Evolutionary conservation across 768 basidiomycete species (phyloP).

Genomic region (Lactarius sanguifluus): DNA sequence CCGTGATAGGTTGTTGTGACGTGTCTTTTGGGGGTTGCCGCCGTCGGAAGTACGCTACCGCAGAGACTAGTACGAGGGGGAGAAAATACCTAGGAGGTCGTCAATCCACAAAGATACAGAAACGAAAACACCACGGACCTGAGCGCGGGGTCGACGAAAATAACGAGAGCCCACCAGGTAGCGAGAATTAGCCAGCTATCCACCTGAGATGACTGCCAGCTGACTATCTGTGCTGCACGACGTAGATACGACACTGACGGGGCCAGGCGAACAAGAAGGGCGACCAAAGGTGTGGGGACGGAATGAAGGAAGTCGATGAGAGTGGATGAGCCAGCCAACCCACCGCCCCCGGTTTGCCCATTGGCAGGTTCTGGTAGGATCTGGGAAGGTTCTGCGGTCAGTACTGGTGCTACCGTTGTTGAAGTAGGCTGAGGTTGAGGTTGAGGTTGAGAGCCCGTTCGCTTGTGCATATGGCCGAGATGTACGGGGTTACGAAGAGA

Average conservation of each 20-base stretch:
- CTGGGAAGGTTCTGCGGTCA: not conserved
- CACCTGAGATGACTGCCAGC: conserved; percentile 59
- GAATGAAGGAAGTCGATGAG: conserved; percentile 51
- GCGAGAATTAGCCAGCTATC: conserved; percentile 67
- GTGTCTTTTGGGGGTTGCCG: conserved; percentile 22
- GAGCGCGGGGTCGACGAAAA: conserved; percentile 47
- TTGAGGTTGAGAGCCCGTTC: conserved; percentile 17
- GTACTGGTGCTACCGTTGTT: conserved; percentile 1
- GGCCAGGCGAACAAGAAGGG: conserved; percentile 60
- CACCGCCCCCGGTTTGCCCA: not conserved
- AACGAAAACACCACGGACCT: conserved; percentile 42
- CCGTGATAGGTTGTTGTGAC: conserved; percentile 47
- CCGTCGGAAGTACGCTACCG: conserved; percentile 38
- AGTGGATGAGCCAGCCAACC: conserved; percentile 27
- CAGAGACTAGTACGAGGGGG: conserved; percentile 49
- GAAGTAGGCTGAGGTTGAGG: not conserved
- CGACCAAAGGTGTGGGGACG: conserved; percentile 61
- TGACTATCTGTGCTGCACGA: conserved; percentile 47
- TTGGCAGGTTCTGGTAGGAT: not conserved
- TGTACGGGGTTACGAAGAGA: not conserved
- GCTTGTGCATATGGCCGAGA: not conserved
- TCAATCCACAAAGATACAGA: not conserved
- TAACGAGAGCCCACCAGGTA: conserved; percentile 75
- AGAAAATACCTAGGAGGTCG: conserved; percentile 51
- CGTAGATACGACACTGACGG: conserved; percentile 50